phyloP scores from a whole-genome alignment of 148 eudicot species.

The Rhododendron molle region DNA sequence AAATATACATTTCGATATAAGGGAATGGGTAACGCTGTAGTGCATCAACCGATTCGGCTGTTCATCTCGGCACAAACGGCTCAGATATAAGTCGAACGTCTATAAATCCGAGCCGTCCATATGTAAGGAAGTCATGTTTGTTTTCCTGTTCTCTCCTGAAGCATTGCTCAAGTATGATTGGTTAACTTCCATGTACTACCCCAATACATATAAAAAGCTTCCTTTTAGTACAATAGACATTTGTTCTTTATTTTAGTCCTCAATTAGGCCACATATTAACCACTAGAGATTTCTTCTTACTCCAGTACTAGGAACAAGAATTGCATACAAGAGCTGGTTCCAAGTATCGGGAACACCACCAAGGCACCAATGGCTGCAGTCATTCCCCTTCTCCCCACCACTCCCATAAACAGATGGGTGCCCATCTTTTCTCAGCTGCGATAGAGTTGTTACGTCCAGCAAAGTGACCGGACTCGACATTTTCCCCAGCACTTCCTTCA shows the following conservation, averaged over 20 bases:
- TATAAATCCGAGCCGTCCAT: no score
- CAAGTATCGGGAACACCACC: slow-evolving; percentile 64
- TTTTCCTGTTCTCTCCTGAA: no score
- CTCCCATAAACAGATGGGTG: slow-evolving; percentile 44
- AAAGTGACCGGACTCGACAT: slow-evolving; percentile 30
- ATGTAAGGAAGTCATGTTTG: no score
- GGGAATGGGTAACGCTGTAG: no score
- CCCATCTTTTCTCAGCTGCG: slow-evolving; percentile 52
- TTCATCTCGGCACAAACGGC: no score
- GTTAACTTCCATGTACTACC: no score
- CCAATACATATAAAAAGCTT: no score
- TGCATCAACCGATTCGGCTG: no score
- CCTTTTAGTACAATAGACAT: no score
- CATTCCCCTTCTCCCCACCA: slow-evolving; percentile 27
- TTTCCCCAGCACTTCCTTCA: slow-evolving; percentile 24
- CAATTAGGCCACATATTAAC: neutral
- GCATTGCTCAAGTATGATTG: no score
- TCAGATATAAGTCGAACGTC: no score
- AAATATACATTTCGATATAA: no score
- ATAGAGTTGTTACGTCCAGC: slow-evolving; percentile 39
- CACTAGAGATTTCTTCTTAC: neutral
- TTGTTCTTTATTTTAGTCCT: neutral
- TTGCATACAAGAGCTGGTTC: slow-evolving; percentile 49
- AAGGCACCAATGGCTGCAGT: slow-evolving; percentile 70
- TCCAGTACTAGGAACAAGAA: slow-evolving; percentile 13